Evolutionary conservation across 2,329 filamentous ascomycete genomes (phyloP).

Genomic region (Geosmithia morbida): DNA sequence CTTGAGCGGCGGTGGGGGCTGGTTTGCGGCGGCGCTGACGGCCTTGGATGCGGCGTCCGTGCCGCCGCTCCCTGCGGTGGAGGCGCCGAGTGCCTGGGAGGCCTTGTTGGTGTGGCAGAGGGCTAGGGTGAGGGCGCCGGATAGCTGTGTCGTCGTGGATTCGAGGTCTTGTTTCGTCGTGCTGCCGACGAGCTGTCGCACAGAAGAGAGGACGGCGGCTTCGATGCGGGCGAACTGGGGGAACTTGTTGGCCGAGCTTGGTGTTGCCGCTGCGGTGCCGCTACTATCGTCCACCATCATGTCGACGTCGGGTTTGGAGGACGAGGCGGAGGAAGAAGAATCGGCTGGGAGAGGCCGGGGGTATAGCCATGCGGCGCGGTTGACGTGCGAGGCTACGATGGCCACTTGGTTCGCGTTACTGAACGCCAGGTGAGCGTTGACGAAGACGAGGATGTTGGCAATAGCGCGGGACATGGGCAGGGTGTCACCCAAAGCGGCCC

Average conservation of each 20-base stretch:
- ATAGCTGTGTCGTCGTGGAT: conserved; percentile 74
- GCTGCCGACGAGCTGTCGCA: conserved; percentile 55
- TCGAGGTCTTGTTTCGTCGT: conserved; percentile 53
- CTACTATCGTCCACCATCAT: neutral
- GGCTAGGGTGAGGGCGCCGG: conserved; percentile 80
- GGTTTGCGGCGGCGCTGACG: conserved; percentile 11
- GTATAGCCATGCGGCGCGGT: conserved; percentile 82
- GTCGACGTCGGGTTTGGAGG: conserved; percentile 2
- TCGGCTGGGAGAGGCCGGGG: conserved; percentile 32
- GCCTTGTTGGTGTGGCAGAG: conserved; percentile 84
- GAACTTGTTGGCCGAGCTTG: conserved; percentile 67
- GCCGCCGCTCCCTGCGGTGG: conserved; percentile 37
- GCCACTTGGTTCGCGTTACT: conserved; percentile 90
- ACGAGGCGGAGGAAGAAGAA: conserved; percentile 1
- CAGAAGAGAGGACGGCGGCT: conserved; percentile 58
- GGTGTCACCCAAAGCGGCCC: conserved; percentile 61
- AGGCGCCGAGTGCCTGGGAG: conserved; percentile 46
- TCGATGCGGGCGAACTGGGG: conserved; percentile 84
- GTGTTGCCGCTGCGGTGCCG: conserved; percentile 1
- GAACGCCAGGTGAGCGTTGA: conserved; percentile 91
- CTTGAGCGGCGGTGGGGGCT: conserved; percentile 14
- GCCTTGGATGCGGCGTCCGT: conserved; percentile 25
- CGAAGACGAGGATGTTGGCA: conserved; percentile 82
- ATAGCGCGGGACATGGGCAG: conserved; percentile 75
- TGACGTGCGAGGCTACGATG: conserved; percentile 77